These are phyloP conservation scores for Pyrenophora seminiperda DNA, from an alignment of 2,329 filamentous ascomycete species.

Conservation along the genomic window DNA sequence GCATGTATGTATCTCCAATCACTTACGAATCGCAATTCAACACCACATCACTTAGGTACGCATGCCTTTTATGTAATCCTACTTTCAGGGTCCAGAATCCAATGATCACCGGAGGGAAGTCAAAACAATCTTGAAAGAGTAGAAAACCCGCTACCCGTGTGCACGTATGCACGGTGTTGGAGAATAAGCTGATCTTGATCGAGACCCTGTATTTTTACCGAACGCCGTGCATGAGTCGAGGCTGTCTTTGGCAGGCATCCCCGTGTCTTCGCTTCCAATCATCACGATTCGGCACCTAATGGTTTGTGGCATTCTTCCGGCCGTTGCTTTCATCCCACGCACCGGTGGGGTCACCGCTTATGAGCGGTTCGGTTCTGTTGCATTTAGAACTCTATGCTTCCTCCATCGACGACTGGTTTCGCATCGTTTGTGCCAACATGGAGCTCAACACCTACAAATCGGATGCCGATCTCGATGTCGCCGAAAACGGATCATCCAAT, in stretches of 20 bases:
- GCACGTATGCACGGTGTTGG: not conserved
- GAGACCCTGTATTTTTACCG: not conserved
- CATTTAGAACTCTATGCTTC: not conserved
- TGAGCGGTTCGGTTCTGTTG: not conserved
- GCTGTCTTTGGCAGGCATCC: not conserved
- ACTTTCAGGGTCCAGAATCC: too few species aligned
- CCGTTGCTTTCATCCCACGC: not conserved
- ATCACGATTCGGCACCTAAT: not conserved
- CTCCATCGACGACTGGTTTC: not conserved
- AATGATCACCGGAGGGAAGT: too few species aligned
- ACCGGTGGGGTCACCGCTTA: not conserved
- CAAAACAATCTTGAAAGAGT: too few species aligned
- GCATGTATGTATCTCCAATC: not conserved
- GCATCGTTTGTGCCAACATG: slow-evolving; percentile 11
- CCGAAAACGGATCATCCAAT: slow-evolving; percentile 16
- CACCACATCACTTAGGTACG: too few species aligned
- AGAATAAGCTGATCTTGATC: not conserved
- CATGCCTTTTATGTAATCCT: too few species aligned
- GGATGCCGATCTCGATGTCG: slow-evolving; percentile 17
- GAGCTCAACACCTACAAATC: slow-evolving; percentile 18
- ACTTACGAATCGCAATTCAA: not conserved
- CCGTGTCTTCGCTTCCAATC: not conserved
- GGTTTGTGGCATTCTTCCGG: not conserved
- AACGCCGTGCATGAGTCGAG: not conserved
- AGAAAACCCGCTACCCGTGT: too few species aligned